These are phyloP conservation scores for Lachancea sp. DNA, from an alignment of 805 yeast genomes.

Conservation along the genomic window DNA sequence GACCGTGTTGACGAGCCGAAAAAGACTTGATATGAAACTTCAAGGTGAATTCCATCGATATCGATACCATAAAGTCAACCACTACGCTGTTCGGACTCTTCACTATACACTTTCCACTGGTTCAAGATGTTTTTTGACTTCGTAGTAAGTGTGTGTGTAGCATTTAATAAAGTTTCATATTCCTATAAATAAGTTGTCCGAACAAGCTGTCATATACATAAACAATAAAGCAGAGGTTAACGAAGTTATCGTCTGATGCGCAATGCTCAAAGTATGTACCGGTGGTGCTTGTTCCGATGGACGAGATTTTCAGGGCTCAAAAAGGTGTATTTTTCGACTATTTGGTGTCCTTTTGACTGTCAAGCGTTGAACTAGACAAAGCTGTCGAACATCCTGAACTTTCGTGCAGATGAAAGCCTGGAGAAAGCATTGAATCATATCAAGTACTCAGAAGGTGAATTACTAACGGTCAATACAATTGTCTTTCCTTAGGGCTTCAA, in stretches of 20 bases:
- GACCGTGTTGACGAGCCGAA: slow-evolving; percentile 34
- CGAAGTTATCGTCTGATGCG: background rate
- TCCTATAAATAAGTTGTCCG: background rate
- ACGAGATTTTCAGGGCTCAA: background rate
- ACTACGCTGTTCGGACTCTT: background rate
- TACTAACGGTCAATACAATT: background rate
- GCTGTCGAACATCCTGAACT: too few species aligned
- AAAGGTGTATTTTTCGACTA: too few species aligned
- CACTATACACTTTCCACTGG: background rate
- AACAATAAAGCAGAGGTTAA: background rate
- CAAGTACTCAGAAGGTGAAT: too few species aligned
- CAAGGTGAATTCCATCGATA: background rate
- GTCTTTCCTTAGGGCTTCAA: slow-evolving; percentile 21
- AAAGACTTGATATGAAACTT: background rate
- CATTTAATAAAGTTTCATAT: slow-evolving; percentile 1
- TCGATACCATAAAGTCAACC: background rate
- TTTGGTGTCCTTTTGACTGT: too few species aligned
- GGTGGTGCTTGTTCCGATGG: background rate
- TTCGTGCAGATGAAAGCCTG: too few species aligned
- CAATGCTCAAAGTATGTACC: slow-evolving; percentile 7
- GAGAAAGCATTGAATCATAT: too few species aligned
- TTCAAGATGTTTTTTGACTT: background rate
- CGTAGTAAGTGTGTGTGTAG: slow-evolving; percentile 3
- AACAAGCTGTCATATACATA: background rate
- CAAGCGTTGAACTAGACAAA: too few species aligned